Base-by-base conservation (phyloP, 2,329 filamentous ascomycete species). In the Fusarium keratoplasticum region DNA sequence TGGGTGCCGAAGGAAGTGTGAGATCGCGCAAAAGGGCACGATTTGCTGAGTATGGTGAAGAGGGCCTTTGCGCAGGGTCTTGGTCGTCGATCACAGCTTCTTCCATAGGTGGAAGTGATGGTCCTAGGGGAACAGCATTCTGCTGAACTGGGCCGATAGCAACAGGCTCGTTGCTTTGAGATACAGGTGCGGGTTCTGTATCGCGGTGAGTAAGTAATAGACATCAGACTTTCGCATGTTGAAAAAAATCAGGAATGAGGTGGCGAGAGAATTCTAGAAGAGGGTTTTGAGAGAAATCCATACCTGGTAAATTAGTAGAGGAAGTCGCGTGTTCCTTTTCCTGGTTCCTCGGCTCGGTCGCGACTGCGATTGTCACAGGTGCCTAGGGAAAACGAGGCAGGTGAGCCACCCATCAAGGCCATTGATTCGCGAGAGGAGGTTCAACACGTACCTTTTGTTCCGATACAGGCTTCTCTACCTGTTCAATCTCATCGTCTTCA, bases 1-100 rank as follows among this genome's bases (percentile, higher is more conserved):
- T 92, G 2, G 94, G 91, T 5, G 91, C 83, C 3, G 90, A 86
- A 3, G 94, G 94, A 50, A 96, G 87, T 27, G 94, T 96, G 47
- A 96, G 88, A 77, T 92, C 89, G 75, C 92, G 92, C 18, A 95
- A 84, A 25, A 91, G 83, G 31, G 90, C 86, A 73, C 93, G 91
- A 69, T 87, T 89, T 55, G 89, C 84, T 2, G 91, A 89, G 83
- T 95, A 94, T 1, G 93, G 93, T 1, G 93, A 95, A 5, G 86
- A 82, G 2, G 85, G 84, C 44, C 79, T 76, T 14, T 79, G 76
- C 10, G 73, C 31, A 7, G 66, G 66, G 27, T 78, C 74, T 42
- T 74, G 71, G 2, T 79, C 74, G 52, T 68, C 70, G 6, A 66
- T 22, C 55, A 76, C 54, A 14, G 74, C 62, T 38, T 76, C 72